Evolutionary conservation across 1,284 basidiomycete genomes (phyloP), one percentile per base, ranked within the genome.

Genomic region (Austroboletus novae-zelandiae): DNA sequence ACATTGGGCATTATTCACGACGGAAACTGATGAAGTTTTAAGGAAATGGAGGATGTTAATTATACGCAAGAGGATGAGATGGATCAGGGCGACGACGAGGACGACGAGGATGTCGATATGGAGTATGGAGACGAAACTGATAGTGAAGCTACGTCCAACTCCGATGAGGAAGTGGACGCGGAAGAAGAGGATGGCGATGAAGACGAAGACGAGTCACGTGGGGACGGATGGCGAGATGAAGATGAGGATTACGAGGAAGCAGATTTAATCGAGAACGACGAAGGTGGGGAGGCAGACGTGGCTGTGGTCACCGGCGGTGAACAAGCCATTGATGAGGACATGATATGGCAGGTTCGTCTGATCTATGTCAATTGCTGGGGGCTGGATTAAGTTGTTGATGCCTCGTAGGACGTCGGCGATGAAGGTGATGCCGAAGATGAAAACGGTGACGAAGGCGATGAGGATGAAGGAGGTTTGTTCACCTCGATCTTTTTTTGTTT

Each of bases 71-170:
- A 87, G 39, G 88, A 89, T 48, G 89, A 86, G 47, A 89, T 91
- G 77, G 88, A 86, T 47, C 90, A 89, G 31, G 88, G 86, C 50
- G 88, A 84, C 35, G 90, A 85, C 13, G 87, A 86, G 23, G 86
- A 84, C 9, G 88, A 86, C 15, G 89, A 87, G 48, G 89, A 92
- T 51, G 87, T 90, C 27, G 91, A 94, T 50, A 92, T 94, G 80
- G 91, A 93, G 40, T 91, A 85, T 53, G 89, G 79, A 9, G 88
- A 91, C 40, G 86, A 88, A 53, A 88, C 86, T 1, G 86, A 84
- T 20, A 90, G 87, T 51, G 89, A 90, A 53, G 84, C 86, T 50
- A 89, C 87, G 7, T 88, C 87, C 3, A 72, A 81, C 57, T 78
- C 83, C 9, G 86, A 86, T 41, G 86, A 86, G 15, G 86, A 86